These are phyloP conservation scores for Arthrobotrys iridis DNA, from an alignment of 2,329 filamentous ascomycete genomes.

Conservation along the genomic window DNA sequence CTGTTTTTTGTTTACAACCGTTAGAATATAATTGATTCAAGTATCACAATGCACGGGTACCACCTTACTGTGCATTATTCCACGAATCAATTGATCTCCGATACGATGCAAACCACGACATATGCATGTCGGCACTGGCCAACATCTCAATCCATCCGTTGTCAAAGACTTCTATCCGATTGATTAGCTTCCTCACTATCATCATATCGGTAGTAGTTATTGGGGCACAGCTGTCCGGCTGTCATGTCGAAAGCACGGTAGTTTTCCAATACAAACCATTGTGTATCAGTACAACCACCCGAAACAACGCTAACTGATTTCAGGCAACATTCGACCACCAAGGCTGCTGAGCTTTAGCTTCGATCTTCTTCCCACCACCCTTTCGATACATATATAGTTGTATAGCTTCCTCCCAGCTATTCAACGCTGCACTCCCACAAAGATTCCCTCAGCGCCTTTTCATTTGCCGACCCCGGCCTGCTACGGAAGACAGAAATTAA, in stretches of 20 bases:
- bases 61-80: too few relatives aligned
- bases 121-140: too few relatives aligned
- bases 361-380: neutral
- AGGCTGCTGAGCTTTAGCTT: neutral
- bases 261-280: too few relatives aligned
- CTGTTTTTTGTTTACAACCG: too few relatives aligned
- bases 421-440: neutral
- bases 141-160: neutral
- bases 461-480: neutral
- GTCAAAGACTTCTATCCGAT: neutral
- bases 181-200: neutral
- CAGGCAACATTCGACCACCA: slow-evolving; percentile 16
- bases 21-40: too few relatives aligned
- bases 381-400: neutral
- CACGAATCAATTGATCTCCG: too few relatives aligned
- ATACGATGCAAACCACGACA: neutral
- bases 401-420: neutral
- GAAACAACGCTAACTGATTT: slow-evolving; percentile 8
- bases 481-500: neutral
- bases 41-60: too few relatives aligned
- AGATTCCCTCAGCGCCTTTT: neutral
- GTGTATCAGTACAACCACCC: too few relatives aligned
- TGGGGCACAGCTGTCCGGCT: neutral
- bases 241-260: neutral
- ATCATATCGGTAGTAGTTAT: neutral